Percentiles rank a stretch among this genome's conserved stretches.
These are phyloP conservation scores for Trichoderma reesei DNA, from an alignment of 495 filamentous ascomycete genomes.

Conservation along the genomic window DNA sequence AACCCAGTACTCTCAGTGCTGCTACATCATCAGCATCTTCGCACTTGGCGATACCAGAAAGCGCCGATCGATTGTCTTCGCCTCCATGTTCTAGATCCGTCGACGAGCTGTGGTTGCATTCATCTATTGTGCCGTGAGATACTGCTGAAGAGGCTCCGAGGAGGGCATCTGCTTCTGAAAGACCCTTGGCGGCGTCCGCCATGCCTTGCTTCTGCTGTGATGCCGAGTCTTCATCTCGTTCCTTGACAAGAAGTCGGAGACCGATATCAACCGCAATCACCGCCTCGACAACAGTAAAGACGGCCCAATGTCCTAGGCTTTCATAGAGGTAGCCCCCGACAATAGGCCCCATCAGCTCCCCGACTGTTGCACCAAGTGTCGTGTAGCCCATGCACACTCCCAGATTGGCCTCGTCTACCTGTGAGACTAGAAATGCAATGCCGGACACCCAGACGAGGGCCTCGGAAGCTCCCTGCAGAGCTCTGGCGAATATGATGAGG, in stretches of 20 bases:
- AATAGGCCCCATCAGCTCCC: neutral
- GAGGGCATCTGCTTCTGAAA: neutral
- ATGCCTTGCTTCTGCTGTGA: neutral
- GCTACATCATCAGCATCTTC: neutral
- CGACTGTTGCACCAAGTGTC: neutral
- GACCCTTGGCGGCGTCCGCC: neutral
- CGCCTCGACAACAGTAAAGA: neutral
- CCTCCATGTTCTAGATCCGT: neutral
- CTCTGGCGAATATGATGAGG: constrained; percentile 2
- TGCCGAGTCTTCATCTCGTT: neutral
- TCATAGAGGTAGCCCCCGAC: neutral
- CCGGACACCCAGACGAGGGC: constrained; percentile 2
- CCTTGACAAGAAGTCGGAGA: neutral
- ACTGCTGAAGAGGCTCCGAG: neutral
- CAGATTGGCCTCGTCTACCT: neutral
- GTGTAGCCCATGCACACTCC: constrained; percentile 2
- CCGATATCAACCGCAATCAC: neutral
- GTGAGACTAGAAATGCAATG: constrained; percentile 1
- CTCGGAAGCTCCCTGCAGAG: neutral
- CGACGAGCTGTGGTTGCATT: neutral
- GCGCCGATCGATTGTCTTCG: neutral
- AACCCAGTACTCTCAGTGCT: neutral
- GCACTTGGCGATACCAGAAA: neutral
- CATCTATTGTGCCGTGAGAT: neutral
- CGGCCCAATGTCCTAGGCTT: neutral